Evolutionary conservation across 1,139 yeast species (phyloP), one percentile per base, ranked within the genome.

Genomic region (Diutina rugosa): DNA sequence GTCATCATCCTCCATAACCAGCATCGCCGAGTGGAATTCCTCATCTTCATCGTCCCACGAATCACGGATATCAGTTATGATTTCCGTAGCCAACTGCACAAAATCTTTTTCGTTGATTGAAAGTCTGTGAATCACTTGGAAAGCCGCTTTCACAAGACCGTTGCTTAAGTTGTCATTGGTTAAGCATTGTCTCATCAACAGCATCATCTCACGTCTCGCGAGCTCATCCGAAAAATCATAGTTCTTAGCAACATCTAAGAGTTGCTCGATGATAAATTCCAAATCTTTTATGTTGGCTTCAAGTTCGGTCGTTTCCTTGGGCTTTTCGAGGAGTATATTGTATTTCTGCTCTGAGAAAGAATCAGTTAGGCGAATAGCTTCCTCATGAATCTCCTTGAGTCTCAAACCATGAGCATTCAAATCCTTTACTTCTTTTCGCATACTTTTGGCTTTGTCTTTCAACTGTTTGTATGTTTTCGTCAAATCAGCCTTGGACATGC

Each of bases 201-300:
- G 86, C 53, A 90, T 71, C 83, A 90, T 85, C 55, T 84, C 82
- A 66, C 96, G 79, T 65, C 98, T 81, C 6, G 98, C 97, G 56
- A 88, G 81, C 67, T 91, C 97, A 70, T 93, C 99, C 61, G 91
- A 86, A 64, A 82, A 90, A 67, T 93, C 99, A 65, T 85, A 87
- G 47, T 81, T 81, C 52, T 79, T 79, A 0, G 93, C 85, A 47
- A 90, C 80, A 8, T 75, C 70, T 48, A 93, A 68, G 44, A 95
- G 67, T 66, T 93, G 97, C 59, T 84, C 82, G 54, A 90, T 79
- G 55, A 90, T 81, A 64, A 85, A 91, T 62, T 89, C 91, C 46
- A 84, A 67, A 58, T 87, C 93, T 41, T 73, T 73, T 21, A 80
- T 74, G 55, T 70, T 32, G 9, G 26, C 53, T 18, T 49, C 53